phyloP scores from a whole-genome alignment of 2,329 filamentous ascomycete species.

The Trichoderma brevicompactum region DNA sequence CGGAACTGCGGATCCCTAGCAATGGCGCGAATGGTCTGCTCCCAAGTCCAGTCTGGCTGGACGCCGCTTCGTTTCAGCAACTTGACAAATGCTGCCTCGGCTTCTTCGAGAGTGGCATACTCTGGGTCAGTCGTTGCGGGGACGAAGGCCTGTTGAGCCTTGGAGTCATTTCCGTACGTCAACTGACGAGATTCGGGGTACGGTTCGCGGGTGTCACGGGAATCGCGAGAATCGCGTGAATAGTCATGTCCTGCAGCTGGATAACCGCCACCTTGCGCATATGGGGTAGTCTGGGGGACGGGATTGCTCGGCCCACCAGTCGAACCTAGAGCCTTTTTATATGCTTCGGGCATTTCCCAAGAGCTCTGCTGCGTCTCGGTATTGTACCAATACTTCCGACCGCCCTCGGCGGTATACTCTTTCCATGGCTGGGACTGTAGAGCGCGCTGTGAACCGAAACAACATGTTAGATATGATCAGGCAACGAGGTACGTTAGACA shows the following conservation, averaged over 20 bases:
- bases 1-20: slow-evolving; percentile 93
- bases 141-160: slow-evolving; percentile 63
- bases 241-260: slow-evolving; percentile 45
- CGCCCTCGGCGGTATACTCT: slow-evolving; percentile 84
- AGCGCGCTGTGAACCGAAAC: slow-evolving; percentile 62
- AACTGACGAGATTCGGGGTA: slow-evolving; percentile 62
- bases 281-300: slow-evolving; percentile 46
- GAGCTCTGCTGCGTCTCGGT: slow-evolving; percentile 88
- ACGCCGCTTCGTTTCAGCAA: slow-evolving; percentile 83
- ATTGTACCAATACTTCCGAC: slow-evolving; percentile 95
- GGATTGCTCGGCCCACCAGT: slow-evolving; percentile 52
- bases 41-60: slow-evolving; percentile 91
- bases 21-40: slow-evolving; percentile 81
- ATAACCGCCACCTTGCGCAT: slow-evolving; percentile 49
- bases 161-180: slow-evolving; percentile 59
- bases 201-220: slow-evolving; percentile 38
- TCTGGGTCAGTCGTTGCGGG: slow-evolving; percentile 73
- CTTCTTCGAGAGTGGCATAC: slow-evolving; percentile 80
- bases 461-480: slow-evolving; percentile 29
- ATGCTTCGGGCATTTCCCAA: slow-evolving; percentile 89
- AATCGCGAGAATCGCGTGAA: slow-evolving; percentile 38
- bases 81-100: slow-evolving; percentile 91
- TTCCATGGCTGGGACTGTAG: slow-evolving; percentile 87
- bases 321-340: slow-evolving; percentile 73
- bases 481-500: not conserved